Evolutionary conservation across 1,284 basidiomycete species (phyloP).

Genomic region (Cutaneotrichosporon mucoides): DNA sequence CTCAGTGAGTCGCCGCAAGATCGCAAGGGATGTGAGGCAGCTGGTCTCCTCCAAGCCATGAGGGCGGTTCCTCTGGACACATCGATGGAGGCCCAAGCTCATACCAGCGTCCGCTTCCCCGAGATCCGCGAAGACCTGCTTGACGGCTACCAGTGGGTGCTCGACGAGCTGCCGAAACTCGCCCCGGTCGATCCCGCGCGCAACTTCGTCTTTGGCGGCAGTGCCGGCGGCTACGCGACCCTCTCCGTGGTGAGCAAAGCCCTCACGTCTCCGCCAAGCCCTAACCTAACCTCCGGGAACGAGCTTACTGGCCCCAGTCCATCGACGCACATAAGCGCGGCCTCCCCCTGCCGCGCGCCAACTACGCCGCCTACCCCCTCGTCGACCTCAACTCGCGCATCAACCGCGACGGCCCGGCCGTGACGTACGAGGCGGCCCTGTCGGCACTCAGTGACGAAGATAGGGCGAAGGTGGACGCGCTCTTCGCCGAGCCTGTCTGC

Average conservation of each 20-base stretch:
- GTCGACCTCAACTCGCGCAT: neutral
- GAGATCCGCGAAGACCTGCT: constrained; percentile 6
- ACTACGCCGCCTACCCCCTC: constrained; percentile 2
- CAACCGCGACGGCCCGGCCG: no score
- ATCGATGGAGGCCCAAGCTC: no score
- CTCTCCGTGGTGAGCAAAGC: neutral
- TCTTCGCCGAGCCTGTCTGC: neutral
- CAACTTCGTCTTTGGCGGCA: constrained; percentile 2
- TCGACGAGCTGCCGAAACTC: neutral
- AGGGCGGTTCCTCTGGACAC: no score
- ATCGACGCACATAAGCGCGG: neutral
- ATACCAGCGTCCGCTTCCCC: neutral
- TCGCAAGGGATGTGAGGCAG: no score
- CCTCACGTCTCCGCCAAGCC: no score
- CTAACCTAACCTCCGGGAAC: no score
- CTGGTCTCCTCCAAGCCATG: no score
- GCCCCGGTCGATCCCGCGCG: neutral
- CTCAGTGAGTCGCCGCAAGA: neutral
- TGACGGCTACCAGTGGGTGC: constrained; percentile 5
- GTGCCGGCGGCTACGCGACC: neutral
- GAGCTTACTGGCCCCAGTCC: no score
- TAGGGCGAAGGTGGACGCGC: neutral
- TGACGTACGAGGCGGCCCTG: neutral
- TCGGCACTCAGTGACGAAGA: neutral
- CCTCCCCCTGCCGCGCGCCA: neutral